These are phyloP conservation scores for Lumnitzera racemosa DNA, from an alignment of 345 rosid genomes.

Conservation along the genomic window DNA sequence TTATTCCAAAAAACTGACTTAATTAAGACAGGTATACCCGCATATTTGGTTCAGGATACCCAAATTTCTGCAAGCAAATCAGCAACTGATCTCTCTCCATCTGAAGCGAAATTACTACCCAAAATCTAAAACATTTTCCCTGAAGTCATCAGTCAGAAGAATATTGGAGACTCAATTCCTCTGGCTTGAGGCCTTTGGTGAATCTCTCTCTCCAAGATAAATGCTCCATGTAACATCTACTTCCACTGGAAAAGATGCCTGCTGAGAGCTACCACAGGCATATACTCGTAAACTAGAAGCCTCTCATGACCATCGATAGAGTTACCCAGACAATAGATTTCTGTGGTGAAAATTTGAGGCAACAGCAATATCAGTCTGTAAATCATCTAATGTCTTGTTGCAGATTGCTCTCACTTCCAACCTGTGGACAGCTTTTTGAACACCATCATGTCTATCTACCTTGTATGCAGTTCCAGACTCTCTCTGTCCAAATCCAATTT, in stretches of 20 bases:
- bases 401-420: conserved; percentile 32
- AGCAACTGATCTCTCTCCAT: conserved; percentile 36
- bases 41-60: conserved; percentile 62
- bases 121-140: conserved; percentile 48
- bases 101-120: conserved; percentile 45
- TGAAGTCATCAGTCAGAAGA: conserved; percentile 37
- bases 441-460: conserved; percentile 44
- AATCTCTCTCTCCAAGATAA: conserved; percentile 40
- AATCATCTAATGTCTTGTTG: conserved; percentile 33
- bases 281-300: conserved; percentile 43
- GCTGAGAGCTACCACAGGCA: conserved; percentile 49
- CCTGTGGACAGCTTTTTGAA: conserved; percentile 42
- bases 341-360: conserved; percentile 39
- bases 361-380: conserved; percentile 36
- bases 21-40: conserved; percentile 25
- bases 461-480: conserved; percentile 48
- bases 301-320: conserved; percentile 35
- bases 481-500: conserved; percentile 35
- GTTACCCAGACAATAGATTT: conserved; percentile 39
- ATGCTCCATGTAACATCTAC: conserved; percentile 21
- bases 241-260: conserved; percentile 42
- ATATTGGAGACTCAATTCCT: conserved; percentile 55
- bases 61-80: conserved; percentile 52
- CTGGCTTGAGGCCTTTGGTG: conserved; percentile 40
- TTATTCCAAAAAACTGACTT: too few species aligned